phyloP scores from a whole-genome alignment of 805 yeast species.

The Metschnikowia dekortorum region DNA sequence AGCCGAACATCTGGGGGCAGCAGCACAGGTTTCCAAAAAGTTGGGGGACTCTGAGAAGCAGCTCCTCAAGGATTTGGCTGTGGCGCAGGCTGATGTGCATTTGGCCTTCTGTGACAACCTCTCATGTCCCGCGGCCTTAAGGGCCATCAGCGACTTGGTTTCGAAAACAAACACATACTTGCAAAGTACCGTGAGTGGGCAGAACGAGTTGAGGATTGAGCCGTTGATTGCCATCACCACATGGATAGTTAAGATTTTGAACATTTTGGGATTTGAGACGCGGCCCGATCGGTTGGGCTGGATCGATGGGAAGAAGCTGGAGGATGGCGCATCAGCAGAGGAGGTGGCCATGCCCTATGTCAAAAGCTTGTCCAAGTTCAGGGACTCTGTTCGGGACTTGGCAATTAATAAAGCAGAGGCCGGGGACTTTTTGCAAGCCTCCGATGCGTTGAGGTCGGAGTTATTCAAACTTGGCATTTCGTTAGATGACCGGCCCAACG shows the following conservation, averaged over 20 bases:
- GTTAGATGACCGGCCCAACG: slow-evolving; percentile 81
- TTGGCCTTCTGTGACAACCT: slow-evolving; percentile 85
- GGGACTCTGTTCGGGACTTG: slow-evolving; percentile 72
- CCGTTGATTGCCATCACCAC: slow-evolving; percentile 58
- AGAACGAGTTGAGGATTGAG: slow-evolving; percentile 53
- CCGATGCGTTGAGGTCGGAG: slow-evolving; percentile 72
- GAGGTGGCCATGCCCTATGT: slow-evolving; percentile 77
- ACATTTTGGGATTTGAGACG: slow-evolving; percentile 70
- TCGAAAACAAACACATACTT: slow-evolving; percentile 71
- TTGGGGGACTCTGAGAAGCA: slow-evolving; percentile 50
- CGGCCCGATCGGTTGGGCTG: slow-evolving; percentile 78
- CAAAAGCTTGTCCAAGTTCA: slow-evolving; percentile 68
- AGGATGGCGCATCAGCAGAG: slow-evolving; percentile 40
- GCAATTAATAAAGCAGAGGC: slow-evolving; percentile 60
- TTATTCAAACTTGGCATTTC: slow-evolving; percentile 74
- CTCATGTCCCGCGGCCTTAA: slow-evolving; percentile 71
- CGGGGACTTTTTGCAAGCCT: slow-evolving; percentile 54
- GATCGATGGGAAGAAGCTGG: slow-evolving; percentile 40
- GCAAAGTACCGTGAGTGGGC: slow-evolving; percentile 38
- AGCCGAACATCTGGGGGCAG: slow-evolving; percentile 39
- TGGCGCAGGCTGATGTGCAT: slow-evolving; percentile 59
- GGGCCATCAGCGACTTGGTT: slow-evolving; percentile 62
- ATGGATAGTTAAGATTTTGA: slow-evolving; percentile 68
- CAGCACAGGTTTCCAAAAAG: slow-evolving; percentile 55
- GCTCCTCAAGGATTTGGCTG: slow-evolving; percentile 46